A percentile compares a stretch with the other conserved stretches of the same genome.
phyloP scores from a whole-genome alignment of 2,329 filamentous ascomycete genomes.

The Huntiella moniliformis region DNA sequence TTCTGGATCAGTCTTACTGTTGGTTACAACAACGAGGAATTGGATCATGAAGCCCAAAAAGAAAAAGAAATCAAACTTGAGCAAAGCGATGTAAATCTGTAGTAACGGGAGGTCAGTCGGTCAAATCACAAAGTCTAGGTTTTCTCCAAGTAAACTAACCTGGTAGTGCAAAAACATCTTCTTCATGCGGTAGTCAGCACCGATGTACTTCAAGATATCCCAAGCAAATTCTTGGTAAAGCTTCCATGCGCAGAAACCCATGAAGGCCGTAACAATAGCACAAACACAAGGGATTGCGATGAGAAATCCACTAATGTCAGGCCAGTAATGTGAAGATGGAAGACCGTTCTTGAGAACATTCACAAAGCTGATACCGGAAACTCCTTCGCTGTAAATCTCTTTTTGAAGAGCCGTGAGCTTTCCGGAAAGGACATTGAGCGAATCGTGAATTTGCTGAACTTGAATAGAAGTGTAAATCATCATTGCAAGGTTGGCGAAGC shows the following conservation, averaged over 20 bases:
- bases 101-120: neutral
- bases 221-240: slow-evolving; percentile 97
- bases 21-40: slow-evolving; percentile 80
- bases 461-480: slow-evolving; percentile 88
- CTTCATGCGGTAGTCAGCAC: slow-evolving; percentile 91
- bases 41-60: slow-evolving; percentile 97
- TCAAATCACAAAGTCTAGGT: neutral
- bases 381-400: slow-evolving; percentile 5
- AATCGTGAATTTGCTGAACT: slow-evolving; percentile 70
- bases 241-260: slow-evolving; percentile 75
- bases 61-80: slow-evolving; percentile 99
- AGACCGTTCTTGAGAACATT: slow-evolving; percentile 23
- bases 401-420: slow-evolving; percentile 1
- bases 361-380: slow-evolving; percentile 11
- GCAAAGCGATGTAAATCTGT: slow-evolving; percentile 87
- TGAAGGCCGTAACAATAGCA: slow-evolving; percentile 50
- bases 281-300: slow-evolving; percentile 75
- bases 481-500: slow-evolving; percentile 77
- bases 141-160: slow-evolving; percentile 30
- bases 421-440: slow-evolving; percentile 28
- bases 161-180: slow-evolving; percentile 91
- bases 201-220: slow-evolving; percentile 99
- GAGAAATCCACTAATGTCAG: slow-evolving; percentile 51
- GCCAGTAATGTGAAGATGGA: slow-evolving; percentile 39
- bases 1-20: slow-evolving; percentile 44